Evolutionary conservation across 306 rosid genomes (phyloP), one percentile per base, ranked within the genome.

Genomic region (Echinosophora koreensis): DNA sequence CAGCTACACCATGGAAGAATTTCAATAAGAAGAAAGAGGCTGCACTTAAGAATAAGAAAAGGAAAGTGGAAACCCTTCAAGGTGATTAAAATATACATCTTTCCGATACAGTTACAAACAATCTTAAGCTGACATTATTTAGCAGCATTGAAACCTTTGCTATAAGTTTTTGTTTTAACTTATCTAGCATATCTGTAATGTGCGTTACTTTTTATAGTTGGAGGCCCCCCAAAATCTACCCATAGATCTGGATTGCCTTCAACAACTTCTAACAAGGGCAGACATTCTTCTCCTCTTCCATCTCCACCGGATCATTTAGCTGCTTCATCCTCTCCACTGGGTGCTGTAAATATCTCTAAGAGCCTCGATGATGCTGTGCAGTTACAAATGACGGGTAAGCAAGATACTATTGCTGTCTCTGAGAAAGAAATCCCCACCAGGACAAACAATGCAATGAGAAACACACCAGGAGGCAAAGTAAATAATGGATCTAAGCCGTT

Each of bases 1-100:
- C 85, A 95, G 99, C 87, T 80, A 89, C 88, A 77, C 5, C 94
- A 1, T 80, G 99, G 98, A 95, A 85, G 84, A 83, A 66, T 77
- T 87, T 18, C 83, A 87, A 64, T 83, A 86, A 81, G 65, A 95
- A 90, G 88, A 95, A 89, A 84, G 98, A 95, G 69, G 88, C 91
- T 72, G 88, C 89, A 52, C 79, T 83, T 32, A 95, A 89, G 87
- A 92, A 91, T 32, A 95, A 89, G 87, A 92, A 91, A 85, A 89
- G 85, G 83, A 95, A 86, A 88, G 87, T 71, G 57, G 98, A 89
- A 78, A 83, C 85, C 71, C 86, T 85, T 84, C 97, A 77, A 89
- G 94, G 98, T 95, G 76, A 89, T 77, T 81, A 71, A 74, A 81
- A 62, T 61, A 76, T 73, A 27, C 17, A 62, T 66, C 79, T 84